Evolutionary conservation across 495 filamentous ascomycete species (phyloP).

Genomic region (Letharia lupina): DNA sequence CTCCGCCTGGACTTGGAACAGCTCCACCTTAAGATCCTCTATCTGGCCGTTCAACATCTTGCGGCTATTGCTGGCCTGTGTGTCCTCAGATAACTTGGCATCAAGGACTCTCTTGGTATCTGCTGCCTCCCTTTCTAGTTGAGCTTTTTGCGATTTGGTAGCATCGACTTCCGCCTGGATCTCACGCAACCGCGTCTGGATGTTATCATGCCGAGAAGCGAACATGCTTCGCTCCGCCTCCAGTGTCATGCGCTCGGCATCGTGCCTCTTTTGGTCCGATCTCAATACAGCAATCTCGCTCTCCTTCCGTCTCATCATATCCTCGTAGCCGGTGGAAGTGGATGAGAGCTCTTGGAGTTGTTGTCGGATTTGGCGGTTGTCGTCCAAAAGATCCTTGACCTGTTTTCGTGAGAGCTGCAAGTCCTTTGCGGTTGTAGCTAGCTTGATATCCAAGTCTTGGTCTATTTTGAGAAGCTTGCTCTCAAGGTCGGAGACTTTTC

Average conservation of each 20-base stretch:
- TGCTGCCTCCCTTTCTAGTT: slow-evolving; percentile 78
- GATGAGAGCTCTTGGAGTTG: slow-evolving; percentile 81
- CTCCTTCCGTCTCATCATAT: slow-evolving; percentile 84
- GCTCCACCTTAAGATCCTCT: slow-evolving; percentile 72
- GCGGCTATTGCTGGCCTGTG: slow-evolving; percentile 73
- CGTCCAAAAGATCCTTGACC: slow-evolving; percentile 64
- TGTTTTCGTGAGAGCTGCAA: slow-evolving; percentile 60
- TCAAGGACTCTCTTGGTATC: slow-evolving; percentile 83
- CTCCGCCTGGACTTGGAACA: slow-evolving; percentile 79
- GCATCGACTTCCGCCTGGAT: slow-evolving; percentile 82
- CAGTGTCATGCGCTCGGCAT: slow-evolving; percentile 64
- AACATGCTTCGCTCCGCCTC: slow-evolving; percentile 68
- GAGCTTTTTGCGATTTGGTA: slow-evolving; percentile 70
- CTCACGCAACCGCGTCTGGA: slow-evolving; percentile 68
- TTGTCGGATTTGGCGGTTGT: slow-evolving; percentile 76
- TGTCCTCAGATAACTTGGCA: slow-evolving; percentile 81
- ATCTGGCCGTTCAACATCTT: slow-evolving; percentile 83
- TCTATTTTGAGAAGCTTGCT: slow-evolving; percentile 74
- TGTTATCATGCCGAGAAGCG: slow-evolving; percentile 65
- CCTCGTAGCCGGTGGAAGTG: slow-evolving; percentile 90
- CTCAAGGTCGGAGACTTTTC: slow-evolving; percentile 84
- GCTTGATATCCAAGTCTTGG: slow-evolving; percentile 82
- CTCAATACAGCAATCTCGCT: slow-evolving; percentile 82
- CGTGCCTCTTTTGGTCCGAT: slow-evolving; percentile 68
- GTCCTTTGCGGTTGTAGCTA: slow-evolving; percentile 74